Evolutionary conservation across 2,329 filamentous ascomycete species (phyloP), one percentile per base, ranked within the genome.

Genomic region (Pyrenophora teres): DNA sequence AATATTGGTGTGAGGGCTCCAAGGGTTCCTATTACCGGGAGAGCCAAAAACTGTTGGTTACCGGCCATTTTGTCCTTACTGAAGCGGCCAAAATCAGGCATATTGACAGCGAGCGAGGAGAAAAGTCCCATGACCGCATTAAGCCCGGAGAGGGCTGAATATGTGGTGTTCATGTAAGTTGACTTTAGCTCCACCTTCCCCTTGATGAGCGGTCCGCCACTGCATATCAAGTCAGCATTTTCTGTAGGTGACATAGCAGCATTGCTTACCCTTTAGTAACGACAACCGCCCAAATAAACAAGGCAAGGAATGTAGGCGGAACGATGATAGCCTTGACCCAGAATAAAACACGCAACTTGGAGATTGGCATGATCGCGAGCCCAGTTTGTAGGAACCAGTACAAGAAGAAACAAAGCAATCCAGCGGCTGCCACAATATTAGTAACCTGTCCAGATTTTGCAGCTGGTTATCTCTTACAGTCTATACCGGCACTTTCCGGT

Each of bases 81-180:
- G 56, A 77, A 77, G 1, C 75, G 67, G 13, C 72, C 72, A 46
- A 77, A 76, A 64, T 77, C 75, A 5, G 78, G 74, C 66, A 81
- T 81, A 62, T 82, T 82, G 48, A 81, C 76, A 1, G 78, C 78
- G 51, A 80, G 72, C 19, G 76, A 78, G 10, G 71, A 75, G 65
- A 80, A 81, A 8, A 79, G 74, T 15, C 80, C 79, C 18, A 79
- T 80, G 27, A 81, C 78, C 12, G 74, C 76, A 35, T 78, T 79
- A 46, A 80, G 64, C 3, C 74, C 75, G 2, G 77, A 75, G 16
- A 80, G 57, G 13, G 70, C 73, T 1, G 75, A 76, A 67, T 77
- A 80, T 9, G 73, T 69, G 4, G 73, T 75, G 18, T 76, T 76
- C 68, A 76, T 78, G 36, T 77, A 78, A 1, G 69, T 66, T 4